Conservation (phyloP, 2,329 filamentous ascomycete genomes). For the Kalaharituber pfeilii region DNA sequence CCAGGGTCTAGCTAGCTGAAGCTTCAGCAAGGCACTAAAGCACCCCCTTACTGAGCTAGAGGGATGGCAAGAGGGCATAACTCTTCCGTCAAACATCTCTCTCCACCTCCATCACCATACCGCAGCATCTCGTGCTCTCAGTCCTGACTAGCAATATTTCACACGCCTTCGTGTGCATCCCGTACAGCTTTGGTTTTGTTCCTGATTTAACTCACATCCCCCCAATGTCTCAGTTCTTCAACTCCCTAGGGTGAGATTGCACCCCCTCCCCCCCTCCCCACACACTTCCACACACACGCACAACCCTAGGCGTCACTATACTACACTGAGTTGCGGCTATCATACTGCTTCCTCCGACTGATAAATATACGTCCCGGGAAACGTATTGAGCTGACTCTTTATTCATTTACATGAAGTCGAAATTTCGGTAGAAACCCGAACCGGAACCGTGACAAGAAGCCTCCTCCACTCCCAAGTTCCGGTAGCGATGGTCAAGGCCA, state of each 20-base stretch:
- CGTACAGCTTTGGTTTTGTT: background rate
- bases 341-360: too few relatives aligned
- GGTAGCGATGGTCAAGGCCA: conserved; percentile 3
- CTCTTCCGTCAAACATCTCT: too few relatives aligned
- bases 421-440: conserved; percentile 1
- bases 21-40: too few relatives aligned
- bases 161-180: background rate
- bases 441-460: conserved; percentile 3
- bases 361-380: too few relatives aligned
- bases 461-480: conserved; percentile 7
- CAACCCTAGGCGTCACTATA: too few relatives aligned
- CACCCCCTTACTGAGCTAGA: background rate
- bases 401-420: background rate
- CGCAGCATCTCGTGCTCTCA: background rate
- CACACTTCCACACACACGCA: conserved; percentile 6
- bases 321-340: too few relatives aligned
- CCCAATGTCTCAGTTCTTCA: conserved; percentile 18
- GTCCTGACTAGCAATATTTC: background rate
- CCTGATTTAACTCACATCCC: background rate
- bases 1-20: background rate
- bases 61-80: too few relatives aligned
- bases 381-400: too few relatives aligned
- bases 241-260: conserved; percentile 16
- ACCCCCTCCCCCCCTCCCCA: conserved; percentile 4
- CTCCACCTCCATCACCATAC: background rate